Evolutionary conservation across 2,329 filamentous ascomycete genomes (phyloP), one percentile per base, ranked within the genome.

Genomic region (Periconia digitata): DNA sequence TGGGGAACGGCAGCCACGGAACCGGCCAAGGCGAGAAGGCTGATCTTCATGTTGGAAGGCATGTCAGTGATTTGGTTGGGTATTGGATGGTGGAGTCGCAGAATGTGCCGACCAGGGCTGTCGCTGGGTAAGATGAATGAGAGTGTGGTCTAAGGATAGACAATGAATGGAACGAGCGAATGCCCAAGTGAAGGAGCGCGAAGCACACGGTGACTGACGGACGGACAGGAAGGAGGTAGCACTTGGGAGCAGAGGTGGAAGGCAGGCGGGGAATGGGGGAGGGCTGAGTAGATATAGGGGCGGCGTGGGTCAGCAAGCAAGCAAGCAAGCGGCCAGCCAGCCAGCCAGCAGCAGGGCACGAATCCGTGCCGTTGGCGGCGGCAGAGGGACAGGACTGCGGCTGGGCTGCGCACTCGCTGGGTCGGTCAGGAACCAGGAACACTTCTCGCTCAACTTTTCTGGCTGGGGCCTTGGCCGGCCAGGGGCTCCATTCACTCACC

Each of bases 21-120:
- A 48, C 68, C 67, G 50, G 69, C 66, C 50, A 78, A 64, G 43
- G 74, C 72, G 70, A 77, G 60, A 50, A 76, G 63, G 53, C 67
- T 69, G 55, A 77, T 58, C 56, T 72, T 67, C 53, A 66, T 66
- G 48, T 60, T 60, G 53, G 64, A 52, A 52, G 66, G 65, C 65
- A 69, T 69, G 61, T n/a, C 50, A 48, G 36, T 23, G 36, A 6
- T 41, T 17, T 10, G 16, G 22, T 22, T 29, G 37, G 27, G 10
- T 32, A 44, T 36, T 24, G 36, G 46, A 41, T 49, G 40, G 43
- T 23, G 32, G 27, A 51, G 47, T 58, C 50, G 53, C 53, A 46
- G 49, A 55, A 51, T 46, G 51, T 52, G 74, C 73, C 73, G 61
- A 74, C 73, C 73, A 72, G 73, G 72, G 73, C 73, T 63, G 58